These are phyloP conservation scores for Triticum aestivum DNA, from an alignment of 176 grass and related monocot species.

Conservation along the genomic window IWGSC_CS_RefSeq_v2.1 NC_057808.1:29200241-29200740, in stretches of 20 bases:
- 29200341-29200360: not conserved
- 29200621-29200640: no score
- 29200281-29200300: not conserved
- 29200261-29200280: conserved; percentile 14
- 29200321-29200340: conserved; percentile 20
- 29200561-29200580: not conserved
- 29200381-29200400: not conserved
- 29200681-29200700: no score
- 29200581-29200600: not conserved
- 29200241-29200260: conserved; percentile 36
- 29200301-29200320: not conserved
- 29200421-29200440: not conserved
- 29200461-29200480: not conserved
- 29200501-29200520: not conserved
- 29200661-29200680: no score
- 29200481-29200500: not conserved
- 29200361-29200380: not conserved
- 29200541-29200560: not conserved
- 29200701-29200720: no score
- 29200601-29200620: no score
- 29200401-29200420: not conserved
- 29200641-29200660: no score
- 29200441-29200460: not conserved
- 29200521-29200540: not conserved
- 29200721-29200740: no score